phyloP scores from a whole-genome alignment of 2,329 filamentous ascomycete species.

The Xylaria arbuscula region DNA sequence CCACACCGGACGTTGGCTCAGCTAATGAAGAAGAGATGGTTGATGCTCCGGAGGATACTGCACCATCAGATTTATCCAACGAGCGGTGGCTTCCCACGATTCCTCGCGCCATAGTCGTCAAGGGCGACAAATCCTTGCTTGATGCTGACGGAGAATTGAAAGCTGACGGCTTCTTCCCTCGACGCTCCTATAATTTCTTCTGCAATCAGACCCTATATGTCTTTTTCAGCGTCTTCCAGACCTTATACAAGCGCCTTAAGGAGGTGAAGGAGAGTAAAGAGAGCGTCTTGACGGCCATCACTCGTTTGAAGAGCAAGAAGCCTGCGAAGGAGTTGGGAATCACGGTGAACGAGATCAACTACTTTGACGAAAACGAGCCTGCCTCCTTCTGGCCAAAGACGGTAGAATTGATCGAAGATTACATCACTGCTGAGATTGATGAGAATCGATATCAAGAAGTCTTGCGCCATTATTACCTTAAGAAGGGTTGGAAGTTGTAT shows the following conservation, averaged over 20 bases:
- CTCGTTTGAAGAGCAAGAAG: constrained; percentile 78
- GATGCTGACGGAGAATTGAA: constrained; percentile 73
- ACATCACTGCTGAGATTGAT: constrained; percentile 84
- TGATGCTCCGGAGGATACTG: constrained; percentile 67
- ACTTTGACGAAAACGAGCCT: constrained; percentile 74
- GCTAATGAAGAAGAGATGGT: constrained; percentile 80
- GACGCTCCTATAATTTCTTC: constrained; percentile 88
- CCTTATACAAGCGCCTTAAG: constrained; percentile 85
- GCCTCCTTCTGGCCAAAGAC: constrained; percentile 88
- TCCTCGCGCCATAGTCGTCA: constrained; percentile 65
- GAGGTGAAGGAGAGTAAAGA: constrained; percentile 84
- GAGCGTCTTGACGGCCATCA: constrained; percentile 78
- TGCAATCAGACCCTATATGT: constrained; percentile 91
- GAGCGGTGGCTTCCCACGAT: constrained; percentile 73
- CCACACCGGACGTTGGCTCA: constrained; percentile 85
- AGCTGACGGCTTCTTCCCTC: constrained; percentile 82
- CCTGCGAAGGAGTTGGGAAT: constrained; percentile 87
- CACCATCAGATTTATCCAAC: constrained; percentile 71
- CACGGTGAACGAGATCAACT: constrained; percentile 80
- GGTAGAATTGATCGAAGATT: constrained; percentile 85
- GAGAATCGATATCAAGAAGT: constrained; percentile 88
- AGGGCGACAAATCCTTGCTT: constrained; percentile 65
- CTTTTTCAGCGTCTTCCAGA: constrained; percentile 93
- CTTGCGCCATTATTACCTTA: constrained; percentile 89
- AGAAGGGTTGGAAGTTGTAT: constrained; percentile 92